Evolutionary conservation across 2,329 filamentous ascomycete genomes (phyloP).

Genomic region (Hymenoscyphus fraxineus): DNA sequence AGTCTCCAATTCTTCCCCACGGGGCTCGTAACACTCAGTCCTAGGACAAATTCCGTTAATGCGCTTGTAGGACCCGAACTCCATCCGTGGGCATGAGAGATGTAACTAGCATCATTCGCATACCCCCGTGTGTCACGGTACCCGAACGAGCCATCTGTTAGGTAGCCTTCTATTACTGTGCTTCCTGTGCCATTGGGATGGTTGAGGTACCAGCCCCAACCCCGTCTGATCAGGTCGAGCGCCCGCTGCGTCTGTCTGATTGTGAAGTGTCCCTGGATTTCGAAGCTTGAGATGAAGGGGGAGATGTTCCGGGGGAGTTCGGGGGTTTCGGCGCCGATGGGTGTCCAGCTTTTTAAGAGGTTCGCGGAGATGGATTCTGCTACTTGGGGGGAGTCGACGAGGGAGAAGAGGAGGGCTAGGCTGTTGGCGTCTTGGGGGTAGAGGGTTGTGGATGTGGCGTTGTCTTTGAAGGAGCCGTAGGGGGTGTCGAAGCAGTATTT

Average conservation of each 20-base stretch:
- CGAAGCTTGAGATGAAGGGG: conserved; percentile 56
- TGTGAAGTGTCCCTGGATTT: conserved; percentile 53
- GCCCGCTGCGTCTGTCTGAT: conserved; percentile 45
- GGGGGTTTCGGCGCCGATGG: conserved; percentile 51
- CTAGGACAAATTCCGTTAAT: conserved; percentile 42
- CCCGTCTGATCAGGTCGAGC: conserved; percentile 51
- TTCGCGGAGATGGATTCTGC: conserved; percentile 35
- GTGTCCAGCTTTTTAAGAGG: conserved; percentile 47
- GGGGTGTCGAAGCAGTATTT: conserved; percentile 21
- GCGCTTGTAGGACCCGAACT: conserved; percentile 45
- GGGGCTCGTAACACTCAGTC: conserved; percentile 37
- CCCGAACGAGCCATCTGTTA: conserved; percentile 51
- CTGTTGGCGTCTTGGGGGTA: conserved; percentile 59
- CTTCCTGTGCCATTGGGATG: conserved; percentile 54
- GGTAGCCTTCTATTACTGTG: conserved; percentile 57
- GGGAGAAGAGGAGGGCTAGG: conserved; percentile 43
- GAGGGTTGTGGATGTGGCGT: conserved; percentile 50
- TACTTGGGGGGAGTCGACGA: conserved; percentile 20
- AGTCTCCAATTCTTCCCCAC: conserved; percentile 38
- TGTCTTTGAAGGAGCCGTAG: conserved; percentile 30
- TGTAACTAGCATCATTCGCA: conserved; percentile 39
- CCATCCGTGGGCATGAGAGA: conserved; percentile 48
- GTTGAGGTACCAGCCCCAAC: conserved; percentile 59
- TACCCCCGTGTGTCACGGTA: conserved; percentile 54
- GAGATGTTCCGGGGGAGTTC: conserved; percentile 56